These are phyloP conservation scores for Oryza punctata DNA, from an alignment of 176 grass and related monocot genomes.

Conservation along the genomic window DNA sequence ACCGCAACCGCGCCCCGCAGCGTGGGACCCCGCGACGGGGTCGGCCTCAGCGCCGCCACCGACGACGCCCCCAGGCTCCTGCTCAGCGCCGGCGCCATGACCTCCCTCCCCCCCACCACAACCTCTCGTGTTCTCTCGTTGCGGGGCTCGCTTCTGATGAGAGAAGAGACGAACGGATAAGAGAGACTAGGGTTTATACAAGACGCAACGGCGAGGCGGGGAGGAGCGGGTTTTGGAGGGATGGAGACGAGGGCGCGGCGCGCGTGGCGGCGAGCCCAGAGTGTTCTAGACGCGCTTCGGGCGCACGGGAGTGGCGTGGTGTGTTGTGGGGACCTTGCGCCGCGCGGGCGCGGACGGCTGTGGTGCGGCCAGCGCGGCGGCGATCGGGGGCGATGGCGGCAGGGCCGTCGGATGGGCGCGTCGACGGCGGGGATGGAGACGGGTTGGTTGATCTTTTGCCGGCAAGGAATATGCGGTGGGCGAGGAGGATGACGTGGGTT, in stretches of 20 bases:
- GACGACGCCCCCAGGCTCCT: constrained; percentile 64
- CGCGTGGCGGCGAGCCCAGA: constrained; percentile 26
- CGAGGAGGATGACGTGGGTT: too few species aligned
- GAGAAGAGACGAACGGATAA: constrained; percentile 41
- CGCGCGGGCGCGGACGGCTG: too few species aligned
- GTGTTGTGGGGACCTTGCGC: neutral
- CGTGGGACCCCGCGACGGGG: neutral
- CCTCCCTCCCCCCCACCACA: too few species aligned
- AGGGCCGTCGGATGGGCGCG: too few species aligned
- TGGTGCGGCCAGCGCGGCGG: neutral
- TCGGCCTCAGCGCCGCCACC: constrained; percentile 54
- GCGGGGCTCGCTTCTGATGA: neutral
- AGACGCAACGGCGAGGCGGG: neutral
- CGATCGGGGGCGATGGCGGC: too few species aligned
- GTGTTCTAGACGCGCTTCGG: constrained; percentile 42
- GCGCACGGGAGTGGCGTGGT: constrained; percentile 35
- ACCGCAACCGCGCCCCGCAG: constrained; percentile 27
- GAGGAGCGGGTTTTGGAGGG: constrained; percentile 20
- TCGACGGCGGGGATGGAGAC: neutral
- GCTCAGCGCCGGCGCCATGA: constrained; percentile 60
- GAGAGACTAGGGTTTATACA: constrained; percentile 60
- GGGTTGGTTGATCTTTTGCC: neutral
- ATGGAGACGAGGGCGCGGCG: neutral
- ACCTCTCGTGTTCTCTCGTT: neutral
- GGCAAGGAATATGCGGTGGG: too few species aligned